phyloP scores from a whole-genome alignment of 768 basidiomycete genomes.

The Hemileccinum impolitum region DNA sequence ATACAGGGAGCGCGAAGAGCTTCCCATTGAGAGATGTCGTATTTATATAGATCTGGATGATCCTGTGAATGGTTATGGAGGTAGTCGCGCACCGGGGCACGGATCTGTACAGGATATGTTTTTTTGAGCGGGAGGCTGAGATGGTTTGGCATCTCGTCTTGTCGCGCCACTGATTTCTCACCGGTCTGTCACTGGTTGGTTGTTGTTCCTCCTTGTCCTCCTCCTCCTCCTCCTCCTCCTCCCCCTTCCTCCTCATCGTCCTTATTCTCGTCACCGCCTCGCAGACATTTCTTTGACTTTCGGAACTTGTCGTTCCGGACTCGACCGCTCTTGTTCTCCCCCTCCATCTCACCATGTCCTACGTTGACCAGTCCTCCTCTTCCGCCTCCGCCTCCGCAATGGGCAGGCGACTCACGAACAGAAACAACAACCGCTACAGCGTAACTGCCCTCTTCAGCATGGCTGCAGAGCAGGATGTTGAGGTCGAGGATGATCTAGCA shows the following conservation, averaged over 20 bases:
- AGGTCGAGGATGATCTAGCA: constrained; percentile 95
- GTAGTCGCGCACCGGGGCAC: constrained; percentile 56
- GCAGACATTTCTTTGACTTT: too few species aligned
- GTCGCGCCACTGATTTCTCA: constrained; percentile 15
- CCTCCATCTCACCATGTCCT: constrained; percentile 46
- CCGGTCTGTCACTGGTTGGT: constrained; percentile 9
- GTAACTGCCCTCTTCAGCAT: constrained; percentile 95
- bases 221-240: constrained; percentile 39
- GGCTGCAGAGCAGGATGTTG: constrained; percentile 98
- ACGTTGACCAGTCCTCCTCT: constrained; percentile 56
- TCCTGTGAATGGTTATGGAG: constrained; percentile 64
- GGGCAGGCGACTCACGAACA: constrained; percentile 75
- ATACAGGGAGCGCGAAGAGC: constrained; percentile 54
- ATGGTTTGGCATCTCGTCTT: constrained; percentile 68
- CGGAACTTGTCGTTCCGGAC: too few species aligned
- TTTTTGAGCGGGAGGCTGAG: constrained; percentile 73
- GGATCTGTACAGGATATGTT: constrained; percentile 55
- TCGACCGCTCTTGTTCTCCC: not conserved
- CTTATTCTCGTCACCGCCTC: constrained; percentile 2
- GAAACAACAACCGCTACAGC: constrained; percentile 95
- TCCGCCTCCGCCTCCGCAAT: constrained; percentile 65
- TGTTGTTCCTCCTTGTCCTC: not conserved
- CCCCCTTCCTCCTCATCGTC: constrained; percentile 49
- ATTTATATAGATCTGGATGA: constrained; percentile 82
- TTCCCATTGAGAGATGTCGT: constrained; percentile 74